A percentile compares a stretch with the other conserved stretches of the same genome.
Evolutionary conservation across 2,329 filamentous ascomycete genomes (phyloP).

Genomic region (Sporothrix brunneoviolacea): DNA sequence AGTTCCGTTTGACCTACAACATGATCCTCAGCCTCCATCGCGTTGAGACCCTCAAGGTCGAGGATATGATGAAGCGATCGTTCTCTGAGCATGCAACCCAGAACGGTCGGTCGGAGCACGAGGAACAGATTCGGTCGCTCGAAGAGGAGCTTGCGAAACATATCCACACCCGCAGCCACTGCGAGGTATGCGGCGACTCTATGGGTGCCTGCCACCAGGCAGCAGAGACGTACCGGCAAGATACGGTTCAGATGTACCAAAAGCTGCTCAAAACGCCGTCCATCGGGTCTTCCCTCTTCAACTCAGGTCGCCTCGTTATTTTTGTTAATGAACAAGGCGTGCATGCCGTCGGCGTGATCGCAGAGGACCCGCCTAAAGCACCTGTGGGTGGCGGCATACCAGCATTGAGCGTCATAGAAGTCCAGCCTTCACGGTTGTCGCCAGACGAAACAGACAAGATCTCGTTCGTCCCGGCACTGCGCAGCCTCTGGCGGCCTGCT

Average conservation of each 20-base stretch:
- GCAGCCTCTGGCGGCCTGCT: slow-evolving; percentile 54
- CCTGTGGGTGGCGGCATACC: slow-evolving; percentile 53
- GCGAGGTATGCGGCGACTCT: slow-evolving; percentile 71
- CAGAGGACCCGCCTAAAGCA: slow-evolving; percentile 40
- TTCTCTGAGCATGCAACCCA: slow-evolving; percentile 98
- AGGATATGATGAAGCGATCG: slow-evolving; percentile 99
- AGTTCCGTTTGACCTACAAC: slow-evolving; percentile 97
- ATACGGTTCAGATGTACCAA: slow-evolving; percentile 76
- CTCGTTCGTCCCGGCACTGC: slow-evolving; percentile 70
- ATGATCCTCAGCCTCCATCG: slow-evolving; percentile 96
- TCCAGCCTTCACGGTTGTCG: slow-evolving; percentile 60
- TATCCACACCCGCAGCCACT: slow-evolving; percentile 71
- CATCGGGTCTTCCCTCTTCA: slow-evolving; percentile 67
- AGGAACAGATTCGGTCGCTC: slow-evolving; percentile 86
- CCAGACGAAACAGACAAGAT: slow-evolving; percentile 79
- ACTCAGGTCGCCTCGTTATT: slow-evolving; percentile 68
- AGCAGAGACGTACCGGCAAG: slow-evolving; percentile 68
- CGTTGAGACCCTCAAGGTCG: slow-evolving; percentile 94
- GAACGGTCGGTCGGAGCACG: slow-evolving; percentile 86
- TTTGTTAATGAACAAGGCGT: slow-evolving; percentile 73
- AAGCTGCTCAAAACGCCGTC: slow-evolving; percentile 72
- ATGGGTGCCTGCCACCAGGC: slow-evolving; percentile 77
- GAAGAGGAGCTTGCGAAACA: slow-evolving; percentile 80
- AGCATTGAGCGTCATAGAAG: slow-evolving; percentile 70
- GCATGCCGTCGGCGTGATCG: slow-evolving; percentile 71